Base-by-base conservation (phyloP, 2,329 filamentous ascomycete genomes). In the Penicillium olsonii region DNA sequence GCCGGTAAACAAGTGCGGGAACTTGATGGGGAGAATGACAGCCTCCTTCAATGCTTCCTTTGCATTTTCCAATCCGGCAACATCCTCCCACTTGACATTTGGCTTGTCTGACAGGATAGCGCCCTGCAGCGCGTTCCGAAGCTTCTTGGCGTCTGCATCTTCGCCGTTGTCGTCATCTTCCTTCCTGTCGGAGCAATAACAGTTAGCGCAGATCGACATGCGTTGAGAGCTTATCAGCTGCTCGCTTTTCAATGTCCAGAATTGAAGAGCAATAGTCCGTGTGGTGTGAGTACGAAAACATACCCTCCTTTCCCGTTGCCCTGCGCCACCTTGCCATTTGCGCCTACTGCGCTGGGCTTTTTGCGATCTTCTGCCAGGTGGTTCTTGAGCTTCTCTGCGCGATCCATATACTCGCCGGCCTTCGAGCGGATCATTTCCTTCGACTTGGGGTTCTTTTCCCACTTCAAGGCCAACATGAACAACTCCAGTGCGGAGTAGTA, bases 1-100 rank as follows among this genome's bases (percentile, higher is more conserved):
- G 57, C 94, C 94, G 48, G 89, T 89, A 69, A 99, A 99, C 46
- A 99, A 77, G 75, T 95, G 92, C 37, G 94, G 94, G 67, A 99
- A 99, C 74, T 96, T 97, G 73, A 99, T 99, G 38, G 95, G 94
- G 68, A 99, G 76, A 69, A 99, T 89, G 41, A 99, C 95, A 2
- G 94, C 95, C 77, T 99, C 94, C 74, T 99, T 99, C 60, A 99
- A 75, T 14, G 95, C 92, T 68, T 99, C 94, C 74, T 99, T 99
- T 39, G 94, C 94, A 27, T 82, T 84, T 64, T 99, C 95, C 22
- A 99, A 76, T 63, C 94, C 94, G 20, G 95, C 94, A 51, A 99
- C 94, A 70, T 99, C 94, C 70, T 99, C 94, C 94, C 94, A 99
- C 69, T 89, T 88, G 57, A 99, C 85, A 65, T 99, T 96, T 24